Base-by-base conservation (phyloP, 441 rosid genomes). In the Biscutella laevigata region DNA sequence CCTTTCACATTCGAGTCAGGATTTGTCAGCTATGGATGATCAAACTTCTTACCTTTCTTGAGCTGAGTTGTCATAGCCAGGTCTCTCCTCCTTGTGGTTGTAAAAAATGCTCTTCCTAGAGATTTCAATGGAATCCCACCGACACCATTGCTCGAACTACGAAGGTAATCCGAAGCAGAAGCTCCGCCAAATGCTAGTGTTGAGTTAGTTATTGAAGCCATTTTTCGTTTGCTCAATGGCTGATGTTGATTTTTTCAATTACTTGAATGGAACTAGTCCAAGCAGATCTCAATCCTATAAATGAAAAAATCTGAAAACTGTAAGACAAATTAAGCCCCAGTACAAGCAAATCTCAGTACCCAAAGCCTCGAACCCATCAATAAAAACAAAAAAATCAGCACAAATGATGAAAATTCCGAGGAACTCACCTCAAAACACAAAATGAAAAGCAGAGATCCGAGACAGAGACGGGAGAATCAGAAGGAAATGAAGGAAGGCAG, bases 1-100 rank as follows among this genome's bases (percentile, higher is more conserved):
- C 96, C 96, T 50, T 84, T 79, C 13, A 88, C 94, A 63, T 80
- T 91, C 0, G 89, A 91, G 77, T 91, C 98, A 20, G 89, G 72
- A 77, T 88, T 77, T 0, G 74, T 77, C 0, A 96, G 95, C 96
- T 94, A 84, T 0, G 97, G 97, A 41, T 81, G 80, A 37, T 88
- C 94, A 9, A 82, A 77, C 78, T 86, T 88, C 86, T 82, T 88
- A 57, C 69, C 78, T 72, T 86, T 84, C 80, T 84, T 76, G 42
- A 81, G 64, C 78, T 78, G 77, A 6, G 92, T 80, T 37, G 60
- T 52, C 10, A 84, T 77, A 1, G 69, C 26, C 0, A 67, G 64
- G 39, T 53, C 71, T 55, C 60, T 74, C 45, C 62, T 72, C 27
- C 49, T 64, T 14, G 37, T 66, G n/a, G 45, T 65, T 19, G 61